phyloP scores from a whole-genome alignment of 306 rosid species.

The Hylodesmum podocarpum region DNA sequence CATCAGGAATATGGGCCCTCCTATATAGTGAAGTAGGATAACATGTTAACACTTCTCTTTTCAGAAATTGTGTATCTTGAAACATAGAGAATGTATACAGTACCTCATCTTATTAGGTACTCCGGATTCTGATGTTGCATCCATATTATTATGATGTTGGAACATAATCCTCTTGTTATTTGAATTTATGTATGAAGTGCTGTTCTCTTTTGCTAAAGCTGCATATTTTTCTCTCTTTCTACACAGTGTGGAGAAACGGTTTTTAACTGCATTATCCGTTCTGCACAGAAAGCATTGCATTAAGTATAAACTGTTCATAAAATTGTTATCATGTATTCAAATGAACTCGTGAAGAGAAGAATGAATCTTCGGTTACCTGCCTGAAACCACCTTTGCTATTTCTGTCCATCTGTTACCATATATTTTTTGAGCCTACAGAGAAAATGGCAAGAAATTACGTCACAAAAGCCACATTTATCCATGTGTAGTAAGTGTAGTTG shows the following conservation, averaged over 20 bases:
- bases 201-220: constrained; percentile 78
- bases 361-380: constrained; percentile 58
- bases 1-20: constrained; percentile 57
- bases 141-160: constrained; percentile 44
- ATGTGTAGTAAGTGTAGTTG: not conserved
- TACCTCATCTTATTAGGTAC: constrained; percentile 68
- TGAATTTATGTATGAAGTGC: constrained; percentile 45
- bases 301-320: not conserved
- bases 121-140: constrained; percentile 49
- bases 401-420: constrained; percentile 96
- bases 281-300: constrained; percentile 45
- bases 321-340: not conserved
- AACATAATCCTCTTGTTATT: constrained; percentile 56
- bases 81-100: not conserved
- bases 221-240: constrained; percentile 85
- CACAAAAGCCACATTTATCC: not conserved
- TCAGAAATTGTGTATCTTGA: not conserved
- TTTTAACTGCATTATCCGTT: constrained; percentile 93
- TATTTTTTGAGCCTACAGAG: constrained; percentile 77
- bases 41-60: constrained; percentile 9
- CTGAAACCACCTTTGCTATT: constrained; percentile 95
- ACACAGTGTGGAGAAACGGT: constrained; percentile 85
- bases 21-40: constrained; percentile 42
- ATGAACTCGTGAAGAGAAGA: not conserved
- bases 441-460: constrained; percentile 15